These are phyloP conservation scores for Boletus reticulatus DNA, from an alignment of 768 basidiomycete genomes.

Conservation along the genomic window DNA sequence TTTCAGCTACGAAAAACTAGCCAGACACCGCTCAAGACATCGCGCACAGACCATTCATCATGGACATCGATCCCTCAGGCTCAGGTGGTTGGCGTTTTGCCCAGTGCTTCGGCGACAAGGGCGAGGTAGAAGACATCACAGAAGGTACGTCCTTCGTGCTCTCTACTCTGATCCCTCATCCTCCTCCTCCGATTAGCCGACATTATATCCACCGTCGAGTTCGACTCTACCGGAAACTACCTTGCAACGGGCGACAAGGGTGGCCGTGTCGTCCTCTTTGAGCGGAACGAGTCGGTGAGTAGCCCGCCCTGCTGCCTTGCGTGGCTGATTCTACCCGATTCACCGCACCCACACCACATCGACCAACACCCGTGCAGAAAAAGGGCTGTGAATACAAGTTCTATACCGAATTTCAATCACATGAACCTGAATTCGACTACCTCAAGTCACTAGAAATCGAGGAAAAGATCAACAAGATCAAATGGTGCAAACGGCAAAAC, in stretches of 20 bases:
- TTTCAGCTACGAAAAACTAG: slow-evolving; percentile 11
- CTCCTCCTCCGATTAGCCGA: slow-evolving; percentile 65
- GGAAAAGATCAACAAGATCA: slow-evolving; percentile 99
- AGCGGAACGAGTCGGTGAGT: slow-evolving; percentile 93
- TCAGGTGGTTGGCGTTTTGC: slow-evolving; percentile 98
- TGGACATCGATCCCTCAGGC: slow-evolving; percentile 83
- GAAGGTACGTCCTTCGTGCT: slow-evolving; percentile 63
- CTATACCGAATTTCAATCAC: slow-evolving; percentile 99
- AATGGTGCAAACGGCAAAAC: slow-evolving; percentile 99
- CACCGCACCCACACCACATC: slow-evolving; percentile 14
- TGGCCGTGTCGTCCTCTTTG: slow-evolving; percentile 96
- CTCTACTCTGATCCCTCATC: slow-evolving; percentile 14
- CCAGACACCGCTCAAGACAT: slow-evolving; percentile 10
- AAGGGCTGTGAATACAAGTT: slow-evolving; percentile 99
- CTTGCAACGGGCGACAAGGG: slow-evolving; percentile 99
- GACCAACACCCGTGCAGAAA: slow-evolving; percentile 58
- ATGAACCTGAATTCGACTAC: slow-evolving; percentile 99
- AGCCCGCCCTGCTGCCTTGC: slow-evolving; percentile 7
- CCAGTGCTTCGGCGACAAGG: slow-evolving; percentile 99
- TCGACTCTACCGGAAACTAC: slow-evolving; percentile 98
- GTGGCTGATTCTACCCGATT: slow-evolving; percentile 36
- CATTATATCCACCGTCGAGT: slow-evolving; percentile 99
- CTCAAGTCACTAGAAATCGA: slow-evolving; percentile 99
- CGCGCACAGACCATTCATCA: slow-evolving; percentile 32
- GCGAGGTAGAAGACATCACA: slow-evolving; percentile 98